Evolutionary conservation across 768 basidiomycete genomes (phyloP), one percentile per base, ranked within the genome.

Genomic region (Xerocomus brunneocitrinus): DNA sequence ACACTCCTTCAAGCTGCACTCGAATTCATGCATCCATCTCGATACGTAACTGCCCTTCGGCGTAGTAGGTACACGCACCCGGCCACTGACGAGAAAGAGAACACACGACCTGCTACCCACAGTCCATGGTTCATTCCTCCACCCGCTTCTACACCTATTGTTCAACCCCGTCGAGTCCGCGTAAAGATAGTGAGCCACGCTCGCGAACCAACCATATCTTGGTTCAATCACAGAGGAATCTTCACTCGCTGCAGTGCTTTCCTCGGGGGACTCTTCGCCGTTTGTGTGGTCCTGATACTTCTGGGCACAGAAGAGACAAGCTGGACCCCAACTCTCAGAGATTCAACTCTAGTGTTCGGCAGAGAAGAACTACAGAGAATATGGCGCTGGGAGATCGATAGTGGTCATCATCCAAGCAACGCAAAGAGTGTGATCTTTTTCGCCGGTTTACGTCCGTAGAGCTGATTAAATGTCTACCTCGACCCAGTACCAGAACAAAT

Each of bases 331-430:
- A 24, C 40, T 25, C 60, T 69, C 45, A 61, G 71, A n/a, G 77
- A 85, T 32, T 73, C 88, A 2, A 89, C 89, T 35, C 77, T 91
- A 27, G 85, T 89, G 35, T 91, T 81, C 60, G 73, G 74, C 38
- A 76, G 83, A 27, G 76, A 84, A 39, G 87, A 94, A 62, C 68
- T 95, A 30, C 87, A 87, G 67, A 78, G 82, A 66, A 87, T 98
- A 65, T 97, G 94, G 93, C 79, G 82, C 56, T 97, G 93, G 93
- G 94, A 95, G 74, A 79, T 97, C 52, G 79, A 84, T 39, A 88
- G 89, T 59, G 94, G 93, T 6, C 92, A 95, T 72, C 89, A 87
- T 72, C 93, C 94, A 24, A 89, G 87, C 66, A 74, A 73, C 45
- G 76, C 80, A 47, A 76, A 78, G 44, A 45, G 44, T 45, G 13